Conservation (phyloP, 2,329 filamentous ascomycete species). For the Fusarium sp. region DNA sequence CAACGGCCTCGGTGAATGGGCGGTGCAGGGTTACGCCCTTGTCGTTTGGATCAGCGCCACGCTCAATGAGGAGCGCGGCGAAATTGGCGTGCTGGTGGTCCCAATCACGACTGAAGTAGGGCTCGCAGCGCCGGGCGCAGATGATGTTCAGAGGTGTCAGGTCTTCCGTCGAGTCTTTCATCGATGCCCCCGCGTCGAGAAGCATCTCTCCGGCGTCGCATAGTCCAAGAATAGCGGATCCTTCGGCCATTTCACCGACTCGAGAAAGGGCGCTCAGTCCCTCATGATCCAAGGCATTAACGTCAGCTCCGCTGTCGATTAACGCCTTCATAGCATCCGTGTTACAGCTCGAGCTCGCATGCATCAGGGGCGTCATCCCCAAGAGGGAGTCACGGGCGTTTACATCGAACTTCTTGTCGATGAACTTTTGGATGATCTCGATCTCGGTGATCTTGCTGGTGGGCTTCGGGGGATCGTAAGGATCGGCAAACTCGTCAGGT, state of each 20-base stretch:
- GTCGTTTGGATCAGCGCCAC: constrained; percentile 43
- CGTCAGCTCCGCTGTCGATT: constrained; percentile 40
- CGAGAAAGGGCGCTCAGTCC: constrained; percentile 40
- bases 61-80: constrained; percentile 41
- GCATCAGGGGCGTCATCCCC: constrained; percentile 46
- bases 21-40: constrained; percentile 35
- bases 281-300: constrained; percentile 42
- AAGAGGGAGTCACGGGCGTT: constrained; percentile 41
- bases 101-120: constrained; percentile 40
- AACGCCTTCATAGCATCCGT: constrained; percentile 41
- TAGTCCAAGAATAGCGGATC: constrained; percentile 34
- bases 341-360: constrained; percentile 44
- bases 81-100: constrained; percentile 43
- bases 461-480: constrained; percentile 7
- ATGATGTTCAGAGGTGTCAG: constrained; percentile 42
- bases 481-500: constrained; percentile 37
- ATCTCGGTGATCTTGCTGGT: constrained; percentile 33
- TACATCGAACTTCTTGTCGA: constrained; percentile 42
- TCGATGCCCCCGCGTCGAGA: constrained; percentile 39
- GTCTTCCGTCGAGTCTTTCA: constrained; percentile 37
- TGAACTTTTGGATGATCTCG: constrained; percentile 43
- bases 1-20: constrained; percentile 42
- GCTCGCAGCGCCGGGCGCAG: constrained; percentile 40
- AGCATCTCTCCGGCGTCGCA: constrained; percentile 41
- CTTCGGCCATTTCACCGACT: constrained; percentile 42